These are phyloP conservation scores for Canna indica DNA, from an alignment of 176 grass and related monocot species.

Conservation along the genomic window DNA sequence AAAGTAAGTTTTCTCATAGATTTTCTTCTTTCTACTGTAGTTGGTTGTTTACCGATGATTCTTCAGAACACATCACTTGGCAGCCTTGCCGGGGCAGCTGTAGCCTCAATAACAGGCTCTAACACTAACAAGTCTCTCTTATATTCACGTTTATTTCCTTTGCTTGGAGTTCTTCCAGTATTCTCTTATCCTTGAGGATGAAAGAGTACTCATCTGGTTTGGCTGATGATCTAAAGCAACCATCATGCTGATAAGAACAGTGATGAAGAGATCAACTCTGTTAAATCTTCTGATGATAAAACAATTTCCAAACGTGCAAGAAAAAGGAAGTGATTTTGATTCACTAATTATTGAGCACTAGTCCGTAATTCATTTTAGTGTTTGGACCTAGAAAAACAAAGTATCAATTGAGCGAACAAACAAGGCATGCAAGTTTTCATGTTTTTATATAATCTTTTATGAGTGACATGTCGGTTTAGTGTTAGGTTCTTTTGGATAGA, in stretches of 20 bases:
- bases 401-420: too few species aligned
- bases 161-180: constrained; percentile 69
- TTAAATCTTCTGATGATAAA: not conserved
- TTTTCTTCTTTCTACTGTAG: constrained; percentile 84
- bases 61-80: constrained; percentile 90
- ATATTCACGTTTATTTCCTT: constrained; percentile 59
- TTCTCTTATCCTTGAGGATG: constrained; percentile 88
- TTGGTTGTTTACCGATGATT: constrained; percentile 89
- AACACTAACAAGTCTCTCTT: constrained; percentile 62
- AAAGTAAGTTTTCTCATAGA: constrained; percentile 68
- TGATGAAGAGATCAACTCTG: not conserved
- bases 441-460: too few species aligned
- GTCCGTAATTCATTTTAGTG: too few species aligned
- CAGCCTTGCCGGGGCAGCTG: constrained; percentile 75
- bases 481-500: too few species aligned
- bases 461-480: too few species aligned
- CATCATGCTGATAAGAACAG: not conserved
- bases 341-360: too few species aligned
- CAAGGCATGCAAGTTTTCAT: too few species aligned
- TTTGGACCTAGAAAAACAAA: too few species aligned
- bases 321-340: not conserved
- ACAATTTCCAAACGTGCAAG: not conserved
- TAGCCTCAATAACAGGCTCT: constrained; percentile 53
- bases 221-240: constrained; percentile 29
- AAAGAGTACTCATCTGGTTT: constrained; percentile 76